Evolutionary conservation across 768 basidiomycete species (phyloP).

Genomic region (Rhodosporidiobolus sp.): DNA sequence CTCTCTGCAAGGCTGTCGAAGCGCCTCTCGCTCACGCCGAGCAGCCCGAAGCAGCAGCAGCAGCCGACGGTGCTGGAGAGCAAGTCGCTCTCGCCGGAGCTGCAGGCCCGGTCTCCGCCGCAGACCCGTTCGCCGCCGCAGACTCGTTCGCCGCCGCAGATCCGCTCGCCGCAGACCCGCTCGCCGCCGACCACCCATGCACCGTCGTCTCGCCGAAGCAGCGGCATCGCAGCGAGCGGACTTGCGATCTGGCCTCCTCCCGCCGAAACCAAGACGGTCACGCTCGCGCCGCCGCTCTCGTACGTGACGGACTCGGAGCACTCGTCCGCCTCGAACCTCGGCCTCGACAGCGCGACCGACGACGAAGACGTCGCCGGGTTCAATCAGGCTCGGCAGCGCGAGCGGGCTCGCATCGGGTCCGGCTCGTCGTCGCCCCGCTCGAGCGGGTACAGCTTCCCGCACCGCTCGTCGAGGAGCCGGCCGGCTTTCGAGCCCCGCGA

Average conservation of each 20-base stretch:
- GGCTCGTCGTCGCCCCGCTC: neutral
- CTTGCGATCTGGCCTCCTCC: slow-evolving; percentile 16
- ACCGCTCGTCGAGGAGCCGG: neutral
- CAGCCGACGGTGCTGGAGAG: too few species aligned
- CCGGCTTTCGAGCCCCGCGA: slow-evolving; percentile 13
- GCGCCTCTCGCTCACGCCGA: neutral
- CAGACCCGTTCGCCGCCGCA: neutral
- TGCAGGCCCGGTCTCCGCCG: neutral
- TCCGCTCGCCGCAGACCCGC: neutral
- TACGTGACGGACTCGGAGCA: slow-evolving; percentile 3
- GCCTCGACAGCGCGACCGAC: neutral
- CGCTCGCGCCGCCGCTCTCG: neutral
- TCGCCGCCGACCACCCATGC: neutral
- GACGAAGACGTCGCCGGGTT: neutral
- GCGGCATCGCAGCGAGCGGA: neutral
- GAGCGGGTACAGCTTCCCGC: slow-evolving; percentile 8
- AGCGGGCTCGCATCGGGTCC: neutral
- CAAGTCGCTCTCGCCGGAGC: too few species aligned
- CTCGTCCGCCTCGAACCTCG: neutral
- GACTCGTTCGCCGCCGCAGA: neutral
- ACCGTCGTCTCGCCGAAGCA: neutral
- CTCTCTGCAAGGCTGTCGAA: neutral
- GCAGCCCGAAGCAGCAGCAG: neutral
- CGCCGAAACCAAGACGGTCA: slow-evolving; percentile 9
- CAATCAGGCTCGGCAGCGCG: neutral